phyloP scores from a whole-genome alignment of 805 yeast species.

The Priceomyces melissophilus region DNA sequence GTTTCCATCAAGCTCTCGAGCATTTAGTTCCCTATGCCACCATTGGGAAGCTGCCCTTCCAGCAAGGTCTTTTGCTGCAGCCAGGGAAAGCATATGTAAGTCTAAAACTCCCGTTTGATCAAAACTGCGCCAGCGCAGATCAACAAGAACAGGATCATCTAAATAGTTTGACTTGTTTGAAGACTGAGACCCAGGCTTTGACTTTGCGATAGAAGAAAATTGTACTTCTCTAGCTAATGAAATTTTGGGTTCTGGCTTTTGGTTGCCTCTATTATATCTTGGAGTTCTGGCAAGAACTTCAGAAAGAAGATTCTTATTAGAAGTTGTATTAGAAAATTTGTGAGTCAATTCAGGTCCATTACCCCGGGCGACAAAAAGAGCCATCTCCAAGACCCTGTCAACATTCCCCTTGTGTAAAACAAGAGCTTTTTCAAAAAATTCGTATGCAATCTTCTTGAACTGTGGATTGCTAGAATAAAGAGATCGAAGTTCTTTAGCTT shows the following conservation, averaged over 20 bases:
- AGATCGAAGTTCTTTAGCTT: constrained; percentile 30
- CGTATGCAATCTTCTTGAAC: constrained; percentile 33
- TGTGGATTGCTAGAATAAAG: constrained; percentile 29
- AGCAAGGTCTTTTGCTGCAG: constrained; percentile 43
- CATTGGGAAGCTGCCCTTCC: constrained; percentile 42
- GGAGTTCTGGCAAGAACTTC: constrained; percentile 1
- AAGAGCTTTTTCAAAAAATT: constrained; percentile 38
- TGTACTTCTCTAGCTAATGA: not conserved
- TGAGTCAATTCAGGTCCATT: constrained; percentile 24
- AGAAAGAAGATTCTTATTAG: not conserved
- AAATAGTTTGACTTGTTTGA: not conserved
- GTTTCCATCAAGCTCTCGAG: constrained; percentile 40
- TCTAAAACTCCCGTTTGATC: constrained; percentile 38
- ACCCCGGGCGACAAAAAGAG: constrained; percentile 29
- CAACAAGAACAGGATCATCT: not conserved
- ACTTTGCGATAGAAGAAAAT: not conserved
- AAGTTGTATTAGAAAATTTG: constrained; percentile 2
- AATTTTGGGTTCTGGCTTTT: not conserved
- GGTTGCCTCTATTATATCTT: not conserved
- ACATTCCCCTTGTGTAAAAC: constrained; percentile 45
- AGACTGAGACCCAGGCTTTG: not conserved
- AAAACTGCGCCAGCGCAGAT: constrained; percentile 1
- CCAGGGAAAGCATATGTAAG: constrained; percentile 52
- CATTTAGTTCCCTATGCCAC: constrained; percentile 58
- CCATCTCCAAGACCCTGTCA: constrained; percentile 32